These are phyloP conservation scores for Rhizoctonia solani DNA, from an alignment of 1,284 basidiomycete species.

Conservation along the genomic window DNA sequence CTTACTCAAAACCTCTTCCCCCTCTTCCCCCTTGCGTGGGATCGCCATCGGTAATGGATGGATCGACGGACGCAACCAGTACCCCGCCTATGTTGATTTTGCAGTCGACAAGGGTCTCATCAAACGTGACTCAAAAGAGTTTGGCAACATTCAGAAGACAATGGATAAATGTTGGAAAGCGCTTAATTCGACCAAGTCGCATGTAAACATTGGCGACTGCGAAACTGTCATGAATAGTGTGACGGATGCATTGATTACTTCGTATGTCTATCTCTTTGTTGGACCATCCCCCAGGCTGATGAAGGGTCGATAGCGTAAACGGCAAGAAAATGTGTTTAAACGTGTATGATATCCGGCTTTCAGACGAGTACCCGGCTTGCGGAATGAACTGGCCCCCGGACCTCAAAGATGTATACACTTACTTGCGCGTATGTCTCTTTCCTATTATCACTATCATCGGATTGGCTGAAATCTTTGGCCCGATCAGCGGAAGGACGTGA, in stretches of 20 bases:
- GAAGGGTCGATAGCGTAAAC: constrained; percentile 57
- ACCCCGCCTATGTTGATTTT: constrained; percentile 89
- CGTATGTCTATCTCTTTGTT: constrained; percentile 54
- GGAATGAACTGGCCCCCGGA: constrained; percentile 99
- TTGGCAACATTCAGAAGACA: constrained; percentile 62
- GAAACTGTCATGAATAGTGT: constrained; percentile 67
- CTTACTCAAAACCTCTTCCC: constrained; percentile 66
- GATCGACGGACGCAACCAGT: constrained; percentile 90
- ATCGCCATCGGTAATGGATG: constrained; percentile 96
- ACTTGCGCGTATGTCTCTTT: constrained; percentile 65
- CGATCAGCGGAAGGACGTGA: constrained; percentile 74
- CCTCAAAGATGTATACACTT: constrained; percentile 73
- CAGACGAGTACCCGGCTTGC: constrained; percentile 85
- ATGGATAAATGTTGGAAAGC: constrained; percentile 67
- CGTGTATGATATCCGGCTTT: constrained; percentile 90
- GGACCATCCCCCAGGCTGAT: neutral
- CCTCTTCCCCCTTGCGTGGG: constrained; percentile 67
- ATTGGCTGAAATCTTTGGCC: constrained; percentile 18
- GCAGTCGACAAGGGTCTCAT: constrained; percentile 80
- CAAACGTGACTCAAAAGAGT: constrained; percentile 70
- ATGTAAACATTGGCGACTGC: constrained; percentile 68
- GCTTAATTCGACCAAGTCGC: constrained; percentile 52
- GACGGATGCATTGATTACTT: constrained; percentile 44
- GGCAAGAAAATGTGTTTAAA: constrained; percentile 84
- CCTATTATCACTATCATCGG: constrained; percentile 3